Conservation (phyloP, 2,329 filamentous ascomycete genomes). For the Fusarium hainanense region DNA sequence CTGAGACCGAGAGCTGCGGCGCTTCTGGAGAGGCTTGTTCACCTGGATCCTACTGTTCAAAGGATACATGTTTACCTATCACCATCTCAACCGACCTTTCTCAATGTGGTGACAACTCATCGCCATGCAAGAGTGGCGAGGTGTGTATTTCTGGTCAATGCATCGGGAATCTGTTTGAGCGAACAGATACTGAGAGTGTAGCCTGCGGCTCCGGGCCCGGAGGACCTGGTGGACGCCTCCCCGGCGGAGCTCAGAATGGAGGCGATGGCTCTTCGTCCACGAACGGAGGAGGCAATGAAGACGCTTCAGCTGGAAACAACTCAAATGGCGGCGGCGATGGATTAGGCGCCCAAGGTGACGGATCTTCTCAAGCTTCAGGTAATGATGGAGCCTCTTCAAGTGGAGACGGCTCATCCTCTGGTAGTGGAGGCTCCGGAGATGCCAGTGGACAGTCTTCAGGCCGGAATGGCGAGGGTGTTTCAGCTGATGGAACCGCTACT, state of each 20-base stretch:
- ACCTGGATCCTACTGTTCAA: slow-evolving; percentile 24
- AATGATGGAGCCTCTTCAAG: not conserved
- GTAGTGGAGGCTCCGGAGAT: not conserved
- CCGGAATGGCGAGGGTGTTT: not conserved
- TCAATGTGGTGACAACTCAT: slow-evolving; percentile 8
- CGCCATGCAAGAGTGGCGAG: slow-evolving; percentile 9
- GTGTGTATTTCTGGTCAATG: slow-evolving; percentile 30
- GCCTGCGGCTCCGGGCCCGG: slow-evolving; percentile 20
- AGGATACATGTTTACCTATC: slow-evolving; percentile 11
- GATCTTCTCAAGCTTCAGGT: not conserved
- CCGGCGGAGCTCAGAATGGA: not conserved
- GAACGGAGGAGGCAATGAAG: not conserved
- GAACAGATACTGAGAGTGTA: not conserved
- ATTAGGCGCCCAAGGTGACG: not conserved
- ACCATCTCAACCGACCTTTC: slow-evolving; percentile 24
- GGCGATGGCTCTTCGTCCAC: not conserved
- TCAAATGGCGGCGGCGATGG: not conserved
- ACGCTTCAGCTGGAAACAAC: not conserved
- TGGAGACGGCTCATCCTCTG: not conserved
- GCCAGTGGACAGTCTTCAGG: not conserved
- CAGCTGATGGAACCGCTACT: not conserved
- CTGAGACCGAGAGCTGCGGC: slow-evolving; percentile 8
- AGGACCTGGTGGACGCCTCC: slow-evolving; percentile 23
- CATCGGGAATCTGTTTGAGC: slow-evolving; percentile 12
- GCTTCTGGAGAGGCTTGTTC: not conserved